Evolutionary conservation across 75 land plant species (phyloP), one percentile per base, ranked within the genome.

Genomic region (Cunninghamia lanceolata): DNA sequence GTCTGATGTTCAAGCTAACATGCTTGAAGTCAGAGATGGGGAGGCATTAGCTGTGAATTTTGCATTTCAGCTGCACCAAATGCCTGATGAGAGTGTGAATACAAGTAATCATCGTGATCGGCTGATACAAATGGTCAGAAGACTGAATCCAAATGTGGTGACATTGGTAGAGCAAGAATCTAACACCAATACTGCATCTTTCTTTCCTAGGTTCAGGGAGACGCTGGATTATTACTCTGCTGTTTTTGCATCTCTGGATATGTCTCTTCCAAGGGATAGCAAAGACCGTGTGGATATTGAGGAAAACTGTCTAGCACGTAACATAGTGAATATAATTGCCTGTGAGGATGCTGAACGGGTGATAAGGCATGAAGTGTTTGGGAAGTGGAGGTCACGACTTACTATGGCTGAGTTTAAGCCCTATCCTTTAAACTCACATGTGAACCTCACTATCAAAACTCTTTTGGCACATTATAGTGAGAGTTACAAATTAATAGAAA

Each of bases 21-120:
- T 92, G 90, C 91, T 94, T 43, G 75, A 88, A 19, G 85, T 93
- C 54, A 88, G 88, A 39, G 89, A 92, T 3, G 94, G 94, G 34
- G 99, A 96, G 81, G 94, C 95, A 6, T 45, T 96, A 36, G 99
- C 93, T 7, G 97, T 95, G 83, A 94, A 97, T 79, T 97, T 95
- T 83, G 91, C 97, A 43, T 90, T 94, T 77, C 88, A 92, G 79
- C 91, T 97, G 28, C 99, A 97, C 82, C 95, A 93, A 82, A 91
- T 97, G 93, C 97, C 99, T 0, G 99, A 97, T 83, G 99, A 97
- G 89, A 97, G 99, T 85, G 99, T 97, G 21, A 88, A 88, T 85
- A 92, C 92, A 19, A 66, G 79, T 38, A 97, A 97, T 88, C 93
- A 95, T 40, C 92, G 97, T 28, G 99, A 97, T 84, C 77, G 96